A percentile compares a stretch with the other conserved stretches of the same genome.
Conservation (phyloP, 1,139 yeast genomes). For the Blastobotrys petasosporus region DNA sequence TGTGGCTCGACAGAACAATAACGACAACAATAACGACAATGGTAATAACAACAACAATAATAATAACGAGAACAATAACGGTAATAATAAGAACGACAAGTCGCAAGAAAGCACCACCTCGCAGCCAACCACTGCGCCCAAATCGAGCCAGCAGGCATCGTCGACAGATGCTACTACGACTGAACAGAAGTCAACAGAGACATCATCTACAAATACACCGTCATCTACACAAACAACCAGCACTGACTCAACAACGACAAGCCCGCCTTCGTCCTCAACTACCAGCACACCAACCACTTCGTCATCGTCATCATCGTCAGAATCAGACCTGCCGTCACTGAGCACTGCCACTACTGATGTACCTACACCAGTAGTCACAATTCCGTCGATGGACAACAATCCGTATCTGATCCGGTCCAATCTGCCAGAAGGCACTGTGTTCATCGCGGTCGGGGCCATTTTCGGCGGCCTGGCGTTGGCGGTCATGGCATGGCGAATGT, state of each 20-base stretch:
- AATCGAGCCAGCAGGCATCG: background rate
- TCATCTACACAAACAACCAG: background rate
- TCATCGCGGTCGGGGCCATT: slow-evolving; percentile 69
- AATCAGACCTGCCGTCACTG: slow-evolving; percentile 1
- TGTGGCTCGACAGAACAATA: background rate
- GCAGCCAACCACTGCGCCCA: background rate
- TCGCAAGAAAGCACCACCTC: background rate
- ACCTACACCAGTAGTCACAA: slow-evolving; percentile 54
- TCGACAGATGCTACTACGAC: background rate
- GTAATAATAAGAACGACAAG: background rate
- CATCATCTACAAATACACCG: background rate
- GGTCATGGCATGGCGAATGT: slow-evolving; percentile 36
- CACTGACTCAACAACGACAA: slow-evolving; percentile 1
- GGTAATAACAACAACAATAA: background rate
- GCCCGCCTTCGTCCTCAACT: background rate
- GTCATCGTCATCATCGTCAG: slow-evolving; percentile 7
- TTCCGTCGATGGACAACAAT: slow-evolving; percentile 53
- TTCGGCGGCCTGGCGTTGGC: slow-evolving; percentile 51
- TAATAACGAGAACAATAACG: background rate
- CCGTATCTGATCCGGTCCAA: slow-evolving; percentile 53
- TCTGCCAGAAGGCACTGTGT: slow-evolving; percentile 68
- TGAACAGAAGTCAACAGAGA: background rate
- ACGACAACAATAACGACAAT: background rate
- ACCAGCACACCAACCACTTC: slow-evolving; percentile 7
- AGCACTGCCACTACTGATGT: slow-evolving; percentile 6